A percentile compares a stretch with the other conserved stretches of the same genome.
These are phyloP conservation scores for Stephania japonica DNA, from an alignment of 164 flowering plant species.

Conservation along the genomic window DNA sequence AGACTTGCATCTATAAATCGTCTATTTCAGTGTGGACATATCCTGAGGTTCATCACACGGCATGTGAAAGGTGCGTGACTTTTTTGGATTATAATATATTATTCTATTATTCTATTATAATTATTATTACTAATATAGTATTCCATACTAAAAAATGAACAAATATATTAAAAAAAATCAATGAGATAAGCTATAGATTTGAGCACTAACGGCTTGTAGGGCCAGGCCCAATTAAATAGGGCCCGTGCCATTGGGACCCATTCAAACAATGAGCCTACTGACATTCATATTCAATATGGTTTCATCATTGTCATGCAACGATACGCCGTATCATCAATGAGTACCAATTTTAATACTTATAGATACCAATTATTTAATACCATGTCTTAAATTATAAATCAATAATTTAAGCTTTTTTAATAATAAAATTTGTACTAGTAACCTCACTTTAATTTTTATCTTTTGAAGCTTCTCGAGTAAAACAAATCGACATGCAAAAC, in stretches of 20 bases:
- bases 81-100: too few relatives aligned
- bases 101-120: too few relatives aligned
- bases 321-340: conserved; percentile 10
- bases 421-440: neutral
- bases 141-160: too few relatives aligned
- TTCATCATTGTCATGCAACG: conserved; percentile 12
- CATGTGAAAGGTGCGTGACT: too few relatives aligned
- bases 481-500: neutral
- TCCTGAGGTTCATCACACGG: too few relatives aligned
- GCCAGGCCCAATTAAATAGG: neutral
- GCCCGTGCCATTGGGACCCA: conserved; percentile 8
- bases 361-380: neutral
- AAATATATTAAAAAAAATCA: neutral
- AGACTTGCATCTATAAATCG: too few relatives aligned
- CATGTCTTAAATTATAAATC: too few relatives aligned
- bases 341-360: neutral
- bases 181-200: neutral
- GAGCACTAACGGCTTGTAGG: neutral
- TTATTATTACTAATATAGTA: neutral
- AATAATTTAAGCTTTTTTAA: neutral
- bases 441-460: neutral
- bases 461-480: conserved; percentile 8
- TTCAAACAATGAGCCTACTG: neutral
- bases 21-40: too few relatives aligned
- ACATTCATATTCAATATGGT: neutral